A percentile compares a stretch with the other conserved stretches of the same genome.
Evolutionary conservation across 1,284 basidiomycete species (phyloP).

Genomic region (Thecaphora frezii): DNA sequence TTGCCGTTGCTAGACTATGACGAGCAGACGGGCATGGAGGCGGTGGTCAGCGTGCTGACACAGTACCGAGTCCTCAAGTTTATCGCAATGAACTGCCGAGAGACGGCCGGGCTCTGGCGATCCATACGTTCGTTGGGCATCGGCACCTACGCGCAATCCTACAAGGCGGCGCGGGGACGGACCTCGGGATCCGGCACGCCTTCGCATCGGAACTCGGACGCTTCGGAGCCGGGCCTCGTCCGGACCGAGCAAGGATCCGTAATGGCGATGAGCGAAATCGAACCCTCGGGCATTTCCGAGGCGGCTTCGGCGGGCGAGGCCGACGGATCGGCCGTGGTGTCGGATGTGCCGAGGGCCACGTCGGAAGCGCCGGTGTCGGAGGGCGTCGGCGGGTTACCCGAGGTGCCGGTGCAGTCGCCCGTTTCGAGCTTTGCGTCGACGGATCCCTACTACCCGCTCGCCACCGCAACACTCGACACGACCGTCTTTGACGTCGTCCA

Average conservation of each 20-base stretch:
- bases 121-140: constrained; percentile 85
- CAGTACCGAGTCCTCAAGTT: constrained; percentile 98
- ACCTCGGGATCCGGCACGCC: not conserved
- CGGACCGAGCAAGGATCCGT: constrained; percentile 7
- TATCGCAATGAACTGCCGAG: constrained; percentile 80
- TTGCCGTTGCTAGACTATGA: constrained; percentile 91
- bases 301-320: too few species aligned
- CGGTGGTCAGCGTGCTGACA: constrained; percentile 92
- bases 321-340: too few species aligned
- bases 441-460: constrained; percentile 78
- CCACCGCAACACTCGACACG: constrained; percentile 86
- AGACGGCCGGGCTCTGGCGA: constrained; percentile 63
- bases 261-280: constrained; percentile 17
- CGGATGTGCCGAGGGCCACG: not conserved
- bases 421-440: not conserved
- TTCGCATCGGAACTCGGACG: constrained; percentile 22
- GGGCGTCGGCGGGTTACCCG: not conserved
- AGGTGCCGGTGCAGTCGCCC: not conserved
- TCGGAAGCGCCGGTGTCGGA: not conserved
- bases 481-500: constrained; percentile 98
- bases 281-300: not conserved
- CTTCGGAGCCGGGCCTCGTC: constrained; percentile 21
- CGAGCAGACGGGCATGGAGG: constrained; percentile 88
- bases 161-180: constrained; percentile 3
- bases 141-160: constrained; percentile 78